phyloP scores from a whole-genome alignment of 352 stramenopile genomes.

The Phytophthora hibernalis region DNA sequence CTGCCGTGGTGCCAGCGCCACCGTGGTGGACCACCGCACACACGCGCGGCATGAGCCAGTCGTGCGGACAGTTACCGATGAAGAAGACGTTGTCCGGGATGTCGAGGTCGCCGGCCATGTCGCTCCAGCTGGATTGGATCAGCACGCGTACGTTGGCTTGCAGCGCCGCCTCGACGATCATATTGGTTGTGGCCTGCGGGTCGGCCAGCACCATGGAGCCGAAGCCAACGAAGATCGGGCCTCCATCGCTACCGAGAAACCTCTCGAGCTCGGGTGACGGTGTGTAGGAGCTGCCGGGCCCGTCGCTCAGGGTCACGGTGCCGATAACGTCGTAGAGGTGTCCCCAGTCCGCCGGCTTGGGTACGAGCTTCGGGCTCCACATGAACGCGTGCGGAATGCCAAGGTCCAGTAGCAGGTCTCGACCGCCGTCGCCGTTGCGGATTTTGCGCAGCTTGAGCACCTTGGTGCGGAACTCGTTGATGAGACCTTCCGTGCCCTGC shows the following conservation, averaged over 20 bases:
- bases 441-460: conserved; percentile 27
- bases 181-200: conserved; percentile 22
- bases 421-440: conserved; percentile 20
- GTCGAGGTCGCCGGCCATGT: conserved; percentile 31
- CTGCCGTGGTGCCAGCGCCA: conserved; percentile 32
- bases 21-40: conserved; percentile 27
- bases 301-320: conserved; percentile 16
- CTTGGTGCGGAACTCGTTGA: conserved; percentile 34
- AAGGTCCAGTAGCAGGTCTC: conserved; percentile 20
- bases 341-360: conserved; percentile 26
- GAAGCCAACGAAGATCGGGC: conserved; percentile 32
- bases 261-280: conserved; percentile 21
- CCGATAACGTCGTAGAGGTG: conserved; percentile 28
- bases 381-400: conserved; percentile 28
- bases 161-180: conserved; percentile 25
- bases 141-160: conserved; percentile 19
- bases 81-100: conserved; percentile 31
- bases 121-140: conserved; percentile 35
- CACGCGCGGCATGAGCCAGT: conserved; percentile 31
- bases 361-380: conserved; percentile 25
- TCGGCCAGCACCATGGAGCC: conserved; percentile 30
- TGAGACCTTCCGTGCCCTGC: conserved; percentile 20
- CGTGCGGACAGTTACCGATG: conserved; percentile 28
- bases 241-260: conserved; percentile 16
- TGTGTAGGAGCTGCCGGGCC: conserved; percentile 10